These are phyloP conservation scores for Aspergillus cavernicola DNA, from an alignment of 495 filamentous ascomycete species.

Conservation along the genomic window DNA sequence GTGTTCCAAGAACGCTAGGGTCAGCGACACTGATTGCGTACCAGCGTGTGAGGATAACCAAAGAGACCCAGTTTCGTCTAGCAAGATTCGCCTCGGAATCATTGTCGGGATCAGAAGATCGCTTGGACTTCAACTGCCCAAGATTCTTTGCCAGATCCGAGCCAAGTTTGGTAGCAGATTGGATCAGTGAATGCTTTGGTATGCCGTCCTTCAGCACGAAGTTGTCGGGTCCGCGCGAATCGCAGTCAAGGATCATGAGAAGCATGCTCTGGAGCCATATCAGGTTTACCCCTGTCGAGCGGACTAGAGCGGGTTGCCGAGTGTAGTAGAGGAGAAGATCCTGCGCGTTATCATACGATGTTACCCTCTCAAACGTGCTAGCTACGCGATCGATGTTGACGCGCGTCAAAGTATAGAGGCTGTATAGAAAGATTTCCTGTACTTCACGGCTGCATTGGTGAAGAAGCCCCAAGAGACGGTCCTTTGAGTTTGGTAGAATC, in stretches of 20 bases:
- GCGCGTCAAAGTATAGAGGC: slow-evolving; percentile 52
- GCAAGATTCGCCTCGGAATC: slow-evolving; percentile 70
- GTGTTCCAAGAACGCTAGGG: slow-evolving; percentile 51
- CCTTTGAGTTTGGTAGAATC: slow-evolving; percentile 64
- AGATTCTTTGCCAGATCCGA: slow-evolving; percentile 41
- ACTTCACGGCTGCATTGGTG: slow-evolving; percentile 56
- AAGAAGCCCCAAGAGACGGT: slow-evolving; percentile 57
- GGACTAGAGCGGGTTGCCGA: slow-evolving; percentile 42
- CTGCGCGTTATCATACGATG: slow-evolving; percentile 40
- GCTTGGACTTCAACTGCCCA: slow-evolving; percentile 36
- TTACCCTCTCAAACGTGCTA: slow-evolving; percentile 37
- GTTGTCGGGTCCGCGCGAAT: slow-evolving; percentile 44
- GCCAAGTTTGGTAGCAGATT: slow-evolving; percentile 38
- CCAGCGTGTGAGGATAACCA: slow-evolving; percentile 73
- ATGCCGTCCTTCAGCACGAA: slow-evolving; percentile 40
- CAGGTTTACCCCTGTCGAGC: slow-evolving; percentile 35
- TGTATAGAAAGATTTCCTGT: slow-evolving; percentile 68
- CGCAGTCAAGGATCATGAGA: slow-evolving; percentile 46
- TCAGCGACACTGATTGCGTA: slow-evolving; percentile 68
- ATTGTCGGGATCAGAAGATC: slow-evolving; percentile 44
- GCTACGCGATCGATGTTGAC: slow-evolving; percentile 37
- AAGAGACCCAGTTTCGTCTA: slow-evolving; percentile 69
- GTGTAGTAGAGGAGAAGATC: slow-evolving; percentile 52
- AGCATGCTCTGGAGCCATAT: slow-evolving; percentile 42
- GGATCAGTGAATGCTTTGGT: slow-evolving; percentile 41